These are phyloP conservation scores for Phalaenopsis aphrodite DNA, from an alignment of 106 monocot species.

Conservation along the genomic window DNA sequence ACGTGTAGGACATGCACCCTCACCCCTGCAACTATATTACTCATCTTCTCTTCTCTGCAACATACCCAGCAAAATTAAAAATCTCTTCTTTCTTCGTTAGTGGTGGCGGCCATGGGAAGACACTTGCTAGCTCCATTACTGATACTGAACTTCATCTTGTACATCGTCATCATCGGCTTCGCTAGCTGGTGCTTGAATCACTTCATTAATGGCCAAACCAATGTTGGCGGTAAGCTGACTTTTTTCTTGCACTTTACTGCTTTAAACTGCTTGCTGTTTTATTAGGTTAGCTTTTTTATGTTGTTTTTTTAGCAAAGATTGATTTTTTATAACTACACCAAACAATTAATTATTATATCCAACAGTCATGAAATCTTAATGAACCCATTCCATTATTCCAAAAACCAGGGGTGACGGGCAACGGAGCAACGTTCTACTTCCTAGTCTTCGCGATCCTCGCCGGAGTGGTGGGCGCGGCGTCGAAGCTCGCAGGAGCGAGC, in stretches of 20 bases:
- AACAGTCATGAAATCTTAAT: not conserved
- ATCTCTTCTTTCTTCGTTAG: too few species aligned
- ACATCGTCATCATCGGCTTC: slow-evolving; percentile 42
- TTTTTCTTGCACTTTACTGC: not conserved
- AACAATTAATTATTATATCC: too few species aligned
- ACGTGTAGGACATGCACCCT: too few species aligned
- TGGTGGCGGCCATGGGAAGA: slow-evolving; percentile 16
- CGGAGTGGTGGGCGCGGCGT: slow-evolving; percentile 62
- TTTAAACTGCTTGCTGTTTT: not conserved
- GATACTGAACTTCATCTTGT: slow-evolving; percentile 45
- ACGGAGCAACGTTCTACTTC: slow-evolving; percentile 86
- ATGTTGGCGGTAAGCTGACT: slow-evolving; percentile 22
- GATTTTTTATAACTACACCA: too few species aligned
- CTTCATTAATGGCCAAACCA: slow-evolving; percentile 51
- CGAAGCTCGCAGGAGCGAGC: slow-evolving; percentile 71
- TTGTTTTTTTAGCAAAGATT: not conserved
- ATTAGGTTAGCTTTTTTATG: not conserved
- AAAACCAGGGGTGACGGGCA: slow-evolving; percentile 43
- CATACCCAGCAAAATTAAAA: too few species aligned
- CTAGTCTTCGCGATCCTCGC: slow-evolving; percentile 73
- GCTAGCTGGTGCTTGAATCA: slow-evolving; percentile 59
- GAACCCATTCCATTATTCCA: not conserved
- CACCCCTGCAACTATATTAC: too few species aligned
- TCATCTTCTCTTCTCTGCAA: too few species aligned
- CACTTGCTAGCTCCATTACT: slow-evolving; percentile 30